Evolutionary conservation across 495 filamentous ascomycete species (phyloP).

Genomic region (Aspergillus wentii): DNA sequence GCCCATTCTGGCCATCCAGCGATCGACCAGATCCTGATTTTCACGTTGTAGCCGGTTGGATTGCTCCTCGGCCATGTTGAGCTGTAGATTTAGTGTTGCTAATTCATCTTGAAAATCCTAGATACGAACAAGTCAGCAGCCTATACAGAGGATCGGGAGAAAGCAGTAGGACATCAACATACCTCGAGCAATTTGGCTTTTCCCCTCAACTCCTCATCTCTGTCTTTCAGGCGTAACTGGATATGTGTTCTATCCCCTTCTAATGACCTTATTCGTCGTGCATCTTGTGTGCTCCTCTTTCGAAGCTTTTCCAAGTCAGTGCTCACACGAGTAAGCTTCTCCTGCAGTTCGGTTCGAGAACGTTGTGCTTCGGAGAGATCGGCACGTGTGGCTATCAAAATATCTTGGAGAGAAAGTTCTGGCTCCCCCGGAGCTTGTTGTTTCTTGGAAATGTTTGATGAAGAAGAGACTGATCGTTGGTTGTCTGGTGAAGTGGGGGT

Average conservation of each 20-base stretch:
- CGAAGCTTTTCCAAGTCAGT: conserved; percentile 57
- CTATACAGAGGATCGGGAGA: not conserved
- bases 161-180: conserved; percentile 14
- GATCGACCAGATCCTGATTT: conserved; percentile 80
- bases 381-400: conserved; percentile 46
- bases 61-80: conserved; percentile 77
- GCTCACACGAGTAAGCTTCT: conserved; percentile 51
- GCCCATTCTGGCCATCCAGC: conserved; percentile 85
- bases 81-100: conserved; percentile 75
- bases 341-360: conserved; percentile 60
- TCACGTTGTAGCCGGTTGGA: conserved; percentile 66
- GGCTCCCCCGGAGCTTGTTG: conserved; percentile 14
- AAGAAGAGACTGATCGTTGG: conserved; percentile 10
- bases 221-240: conserved; percentile 61
- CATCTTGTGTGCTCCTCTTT: conserved; percentile 48
- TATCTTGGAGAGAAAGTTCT: conserved; percentile 23
- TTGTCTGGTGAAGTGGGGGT: conserved; percentile 8
- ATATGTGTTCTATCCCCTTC: conserved; percentile 58
- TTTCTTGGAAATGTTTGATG: conserved; percentile 19
- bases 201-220: conserved; percentile 76
- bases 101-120: conserved; percentile 89
- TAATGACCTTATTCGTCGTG: conserved; percentile 54
- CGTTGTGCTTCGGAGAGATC: conserved; percentile 74
- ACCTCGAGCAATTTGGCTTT: conserved; percentile 80
- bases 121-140: conserved; percentile 6